Evolutionary conservation across 1,139 yeast genomes (phyloP).

Genomic region (Yamadazyma blattariae): DNA sequence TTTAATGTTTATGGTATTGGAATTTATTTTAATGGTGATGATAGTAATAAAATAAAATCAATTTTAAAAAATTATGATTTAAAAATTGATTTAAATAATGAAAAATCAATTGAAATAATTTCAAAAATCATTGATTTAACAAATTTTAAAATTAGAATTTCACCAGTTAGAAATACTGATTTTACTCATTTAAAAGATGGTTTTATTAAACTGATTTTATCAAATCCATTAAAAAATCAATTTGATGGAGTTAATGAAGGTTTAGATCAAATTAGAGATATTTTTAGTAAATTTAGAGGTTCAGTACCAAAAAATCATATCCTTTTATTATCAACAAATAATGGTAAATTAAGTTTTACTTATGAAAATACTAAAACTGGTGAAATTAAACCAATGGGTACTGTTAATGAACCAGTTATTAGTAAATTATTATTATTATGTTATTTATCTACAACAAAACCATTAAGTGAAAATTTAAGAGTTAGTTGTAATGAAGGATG

Average conservation of each 20-base stretch:
- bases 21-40: conserved; percentile 65
- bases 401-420: conserved; percentile 46
- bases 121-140: conserved; percentile 57
- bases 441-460: conserved; percentile 59
- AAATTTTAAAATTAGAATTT: conserved; percentile 67
- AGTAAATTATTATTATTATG: conserved; percentile 55
- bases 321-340: conserved; percentile 43
- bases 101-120: conserved; percentile 47
- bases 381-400: conserved; percentile 40
- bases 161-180: conserved; percentile 88
- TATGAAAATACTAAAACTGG: conserved; percentile 35
- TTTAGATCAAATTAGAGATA: conserved; percentile 51
- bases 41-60: conserved; percentile 43
- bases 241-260: conserved; percentile 45
- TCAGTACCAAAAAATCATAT: conserved; percentile 65
- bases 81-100: conserved; percentile 23
- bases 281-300: conserved; percentile 50
- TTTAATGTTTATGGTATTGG: conserved; percentile 89
- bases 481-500: conserved; percentile 32
- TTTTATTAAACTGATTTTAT: conserved; percentile 69
- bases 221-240: conserved; percentile 46
- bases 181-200: conserved; percentile 89
- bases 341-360: conserved; percentile 46
- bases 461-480: conserved; percentile 49
- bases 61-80: conserved; percentile 29